These are phyloP conservation scores for Ustilago sp. DNA, from an alignment of 1,284 basidiomycete genomes.

Conservation along the genomic window DNA sequence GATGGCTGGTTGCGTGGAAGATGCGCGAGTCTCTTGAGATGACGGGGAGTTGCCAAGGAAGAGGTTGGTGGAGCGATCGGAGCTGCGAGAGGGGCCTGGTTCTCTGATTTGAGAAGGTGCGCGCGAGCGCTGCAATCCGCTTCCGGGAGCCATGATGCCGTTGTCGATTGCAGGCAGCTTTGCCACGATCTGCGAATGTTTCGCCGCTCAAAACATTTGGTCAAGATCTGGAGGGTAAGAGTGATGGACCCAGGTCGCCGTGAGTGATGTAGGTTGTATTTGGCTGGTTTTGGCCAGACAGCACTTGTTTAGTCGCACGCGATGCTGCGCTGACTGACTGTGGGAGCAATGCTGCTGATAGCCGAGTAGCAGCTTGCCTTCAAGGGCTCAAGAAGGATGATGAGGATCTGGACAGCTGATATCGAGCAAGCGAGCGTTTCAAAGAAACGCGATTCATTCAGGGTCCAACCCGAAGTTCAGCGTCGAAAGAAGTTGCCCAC, in stretches of 20 bases:
- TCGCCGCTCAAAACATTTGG: neutral
- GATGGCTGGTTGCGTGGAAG: constrained; percentile 7
- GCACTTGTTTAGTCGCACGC: neutral
- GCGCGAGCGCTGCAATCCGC: constrained; percentile 5
- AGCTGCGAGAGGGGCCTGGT: constrained; percentile 11
- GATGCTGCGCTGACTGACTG: neutral
- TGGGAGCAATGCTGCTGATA: neutral
- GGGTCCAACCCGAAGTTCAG: too few relatives aligned
- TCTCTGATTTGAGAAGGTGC: constrained; percentile 2
- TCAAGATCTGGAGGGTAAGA: neutral
- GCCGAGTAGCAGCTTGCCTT: neutral
- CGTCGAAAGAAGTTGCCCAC: too few relatives aligned
- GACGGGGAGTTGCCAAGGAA: constrained; percentile 17
- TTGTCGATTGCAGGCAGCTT: neutral
- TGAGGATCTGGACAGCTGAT: constrained; percentile 16
- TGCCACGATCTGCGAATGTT: neutral
- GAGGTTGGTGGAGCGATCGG: constrained; percentile 3
- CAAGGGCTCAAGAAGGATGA: constrained; percentile 3
- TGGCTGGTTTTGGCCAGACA: neutral
- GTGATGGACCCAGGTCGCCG: neutral
- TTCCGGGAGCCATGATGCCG: neutral
- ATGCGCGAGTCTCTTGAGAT: neutral
- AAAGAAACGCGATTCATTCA: constrained; percentile 3
- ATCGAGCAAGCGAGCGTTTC: neutral
- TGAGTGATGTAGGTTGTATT: neutral